Conservation (phyloP, 2,329 filamentous ascomycete species). For the Didymella sp. region DNA sequence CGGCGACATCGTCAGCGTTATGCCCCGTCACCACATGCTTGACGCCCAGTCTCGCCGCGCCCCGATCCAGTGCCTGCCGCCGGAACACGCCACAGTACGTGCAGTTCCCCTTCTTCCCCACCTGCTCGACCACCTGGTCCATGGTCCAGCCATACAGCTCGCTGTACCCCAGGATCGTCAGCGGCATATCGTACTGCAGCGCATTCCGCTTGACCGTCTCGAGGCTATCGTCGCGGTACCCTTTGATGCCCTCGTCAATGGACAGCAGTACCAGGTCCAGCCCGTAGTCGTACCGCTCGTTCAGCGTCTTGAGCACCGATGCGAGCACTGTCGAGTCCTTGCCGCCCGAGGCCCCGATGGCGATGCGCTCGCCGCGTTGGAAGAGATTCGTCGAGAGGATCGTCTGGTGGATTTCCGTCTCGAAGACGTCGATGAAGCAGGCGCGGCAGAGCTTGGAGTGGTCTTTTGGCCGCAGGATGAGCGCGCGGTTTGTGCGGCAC, state of each 20-base stretch:
- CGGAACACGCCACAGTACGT: constrained; percentile 98
- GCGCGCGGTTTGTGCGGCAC: constrained; percentile 78
- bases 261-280: constrained; percentile 85
- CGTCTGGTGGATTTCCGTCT: constrained; percentile 92
- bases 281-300: constrained; percentile 86
- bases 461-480: constrained; percentile 94
- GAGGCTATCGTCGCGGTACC: constrained; percentile 93
- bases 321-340: constrained; percentile 98
- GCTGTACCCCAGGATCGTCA: constrained; percentile 91
- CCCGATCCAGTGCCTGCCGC: constrained; percentile 89
- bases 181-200: constrained; percentile 84
- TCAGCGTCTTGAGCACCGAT: constrained; percentile 91
- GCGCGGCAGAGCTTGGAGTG: constrained; percentile 88
- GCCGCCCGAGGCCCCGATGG: constrained; percentile 94
- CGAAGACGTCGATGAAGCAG: constrained; percentile 88
- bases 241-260: constrained; percentile 96
- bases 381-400: constrained; percentile 85
- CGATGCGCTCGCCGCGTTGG: constrained; percentile 80
- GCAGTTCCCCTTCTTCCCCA: constrained; percentile 98
- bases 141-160: constrained; percentile 99
- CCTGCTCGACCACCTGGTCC: constrained; percentile 95
- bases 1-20: constrained; percentile 96
- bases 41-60: constrained; percentile 85
- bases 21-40: constrained; percentile 96
- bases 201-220: constrained; percentile 97